Evolutionary conservation across 768 basidiomycete genomes (phyloP).

Genomic region (Trametes sanguinea): DNA sequence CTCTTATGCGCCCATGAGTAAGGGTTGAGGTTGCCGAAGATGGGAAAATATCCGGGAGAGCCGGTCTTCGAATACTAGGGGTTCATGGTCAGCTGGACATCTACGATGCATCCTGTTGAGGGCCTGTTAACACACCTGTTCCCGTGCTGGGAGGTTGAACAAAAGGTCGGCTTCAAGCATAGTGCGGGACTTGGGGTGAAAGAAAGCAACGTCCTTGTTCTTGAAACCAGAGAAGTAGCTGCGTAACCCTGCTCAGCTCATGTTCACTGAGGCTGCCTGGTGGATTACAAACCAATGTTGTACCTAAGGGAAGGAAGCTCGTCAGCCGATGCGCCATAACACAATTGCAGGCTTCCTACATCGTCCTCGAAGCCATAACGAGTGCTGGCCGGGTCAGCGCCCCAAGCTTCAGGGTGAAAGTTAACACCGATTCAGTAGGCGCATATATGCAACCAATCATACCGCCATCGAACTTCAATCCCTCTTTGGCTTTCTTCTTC

Average conservation of each 20-base stretch:
- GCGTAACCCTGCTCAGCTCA: neutral
- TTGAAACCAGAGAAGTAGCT: conserved; percentile 71
- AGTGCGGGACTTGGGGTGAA: conserved; percentile 69
- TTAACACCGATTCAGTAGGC: neutral
- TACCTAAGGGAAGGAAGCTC: conserved; percentile 23
- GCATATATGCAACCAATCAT: conserved; percentile 17
- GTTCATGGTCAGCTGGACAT: neutral
- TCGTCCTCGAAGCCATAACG: conserved; percentile 81
- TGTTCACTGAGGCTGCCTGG: too few relatives aligned
- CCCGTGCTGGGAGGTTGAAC: conserved; percentile 77
- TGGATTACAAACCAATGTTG: conserved; percentile 31
- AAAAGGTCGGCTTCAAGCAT: conserved; percentile 82
- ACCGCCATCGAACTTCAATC: conserved; percentile 66
- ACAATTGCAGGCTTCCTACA: conserved; percentile 33
- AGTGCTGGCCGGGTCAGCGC: conserved; percentile 44
- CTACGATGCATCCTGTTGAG: neutral
- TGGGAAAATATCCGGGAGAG: conserved; percentile 29
- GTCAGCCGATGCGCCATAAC: neutral
- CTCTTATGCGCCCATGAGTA: conserved; percentile 31
- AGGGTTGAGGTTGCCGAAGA: conserved; percentile 28
- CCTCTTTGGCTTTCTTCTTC: conserved; percentile 52
- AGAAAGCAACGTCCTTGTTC: conserved; percentile 84
- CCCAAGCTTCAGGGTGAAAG: conserved; percentile 31
- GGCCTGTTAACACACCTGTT: conserved; percentile 52
- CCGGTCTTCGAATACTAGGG: conserved; percentile 41